Evolutionary conservation across 495 filamentous ascomycete species (phyloP), one percentile per base, ranked within the genome.

Genomic region (Penicillium macrosclerotiorum): DNA sequence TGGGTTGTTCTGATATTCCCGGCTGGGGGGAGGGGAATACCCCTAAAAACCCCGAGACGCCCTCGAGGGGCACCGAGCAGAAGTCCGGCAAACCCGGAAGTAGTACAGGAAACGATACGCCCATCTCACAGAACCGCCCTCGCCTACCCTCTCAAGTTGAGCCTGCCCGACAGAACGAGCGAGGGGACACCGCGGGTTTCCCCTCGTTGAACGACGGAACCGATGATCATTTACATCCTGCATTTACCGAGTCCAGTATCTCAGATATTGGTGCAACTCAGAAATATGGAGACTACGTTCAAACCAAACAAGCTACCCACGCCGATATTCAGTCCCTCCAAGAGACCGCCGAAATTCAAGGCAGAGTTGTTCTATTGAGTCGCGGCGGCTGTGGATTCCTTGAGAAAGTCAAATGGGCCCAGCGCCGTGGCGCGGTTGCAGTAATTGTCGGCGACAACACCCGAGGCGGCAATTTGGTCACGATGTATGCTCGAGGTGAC

Each of bases 1-100:
- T 96, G n/a, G 93, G 94, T 18, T 98, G 93, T 65, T 95, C 92
- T 51, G 93, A 97, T 77, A 85, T 96, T n/a, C 88, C 89, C 1
- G 90, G 89, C 3, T 96, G 93, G 92, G 81, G 80, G 27, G 83
- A 81, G 27, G 74, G 72, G 8, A 69, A 63, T 31, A 45, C 57
- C 31, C 66, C 59, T 42, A 62, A 60, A 16, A 65, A 60, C 24
- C 54, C 54, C 35, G 66, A 67, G 12, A 51, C 52, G 31, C 25
- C 47, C 35, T 38, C 50, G 20, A 38, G 55, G 52, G 45, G 56
- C 49, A 34, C 65, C 49, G 62, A 64, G 35, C 51, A 67, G 46
- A 50, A 55, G 30, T 36, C 54, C 20, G 57, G 61, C 32, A 63
- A 62, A 19, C 51, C 67, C 36, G 59, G 54, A 18, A 51, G 57